phyloP scores from a whole-genome alignment of 139 green algal species.

The Diplosphaera chodatii region DNA sequence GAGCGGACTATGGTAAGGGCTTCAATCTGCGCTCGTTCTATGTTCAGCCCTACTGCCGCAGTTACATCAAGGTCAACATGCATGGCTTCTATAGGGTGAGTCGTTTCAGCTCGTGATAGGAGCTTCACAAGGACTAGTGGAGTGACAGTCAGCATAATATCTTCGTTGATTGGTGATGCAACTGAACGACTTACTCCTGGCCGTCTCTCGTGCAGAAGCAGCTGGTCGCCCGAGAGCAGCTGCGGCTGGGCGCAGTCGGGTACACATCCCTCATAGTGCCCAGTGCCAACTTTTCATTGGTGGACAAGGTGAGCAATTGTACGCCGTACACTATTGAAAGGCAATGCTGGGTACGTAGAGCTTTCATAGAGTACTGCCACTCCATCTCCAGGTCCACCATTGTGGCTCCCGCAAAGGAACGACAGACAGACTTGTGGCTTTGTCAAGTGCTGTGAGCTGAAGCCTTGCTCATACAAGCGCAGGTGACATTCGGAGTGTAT shows the following conservation, averaged over 20 bases:
- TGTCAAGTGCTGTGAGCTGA: too few relatives aligned
- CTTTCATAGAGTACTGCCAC: too few relatives aligned
- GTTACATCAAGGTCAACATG: not conserved
- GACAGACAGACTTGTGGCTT: too few relatives aligned
- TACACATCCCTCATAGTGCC: not conserved
- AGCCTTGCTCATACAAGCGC: too few relatives aligned
- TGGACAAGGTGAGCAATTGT: not conserved
- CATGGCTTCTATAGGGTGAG: not conserved
- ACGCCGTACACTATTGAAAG: too few relatives aligned
- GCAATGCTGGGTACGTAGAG: too few relatives aligned
- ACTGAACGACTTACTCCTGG: too few relatives aligned
- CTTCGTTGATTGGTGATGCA: too few relatives aligned
- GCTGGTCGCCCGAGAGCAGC: not conserved
- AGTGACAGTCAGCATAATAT: too few relatives aligned
- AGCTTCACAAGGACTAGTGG: not conserved
- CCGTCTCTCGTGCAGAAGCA: not conserved
- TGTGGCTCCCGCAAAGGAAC: too few relatives aligned
- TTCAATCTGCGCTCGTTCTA: not conserved
- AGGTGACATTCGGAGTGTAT: not conserved
- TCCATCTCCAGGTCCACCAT: too few relatives aligned
- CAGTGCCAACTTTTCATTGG: not conserved
- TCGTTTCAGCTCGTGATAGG: not conserved
- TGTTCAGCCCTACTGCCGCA: not conserved
- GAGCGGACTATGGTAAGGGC: not conserved
- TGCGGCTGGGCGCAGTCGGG: not conserved